Base-by-base conservation (phyloP, 2,329 filamentous ascomycete species). In the Xylaria sp. region DNA sequence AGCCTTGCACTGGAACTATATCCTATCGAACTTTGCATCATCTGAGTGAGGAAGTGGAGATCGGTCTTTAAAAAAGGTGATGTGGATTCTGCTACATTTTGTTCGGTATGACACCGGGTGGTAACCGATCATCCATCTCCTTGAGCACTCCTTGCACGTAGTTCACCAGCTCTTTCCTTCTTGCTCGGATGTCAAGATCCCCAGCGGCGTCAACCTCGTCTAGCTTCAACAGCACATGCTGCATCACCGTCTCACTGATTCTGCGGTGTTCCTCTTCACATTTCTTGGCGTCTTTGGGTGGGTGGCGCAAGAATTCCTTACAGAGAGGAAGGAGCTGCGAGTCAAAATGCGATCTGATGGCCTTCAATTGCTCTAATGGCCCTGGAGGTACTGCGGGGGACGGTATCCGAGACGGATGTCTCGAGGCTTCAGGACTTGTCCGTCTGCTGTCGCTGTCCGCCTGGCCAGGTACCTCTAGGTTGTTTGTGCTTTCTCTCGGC, bases 161-260 rank as follows among this genome's bases (percentile, higher is more conserved):
- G 74, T 84, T 87, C n/a, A 95, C 91, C 59, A 94, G 79, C 66
- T 90, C 90, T 81, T 92, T 94, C 75, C 93, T 83, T 77, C 83
- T 87, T 13, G 84, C 80, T 69, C 92, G 84, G 30, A 91, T 88
- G 13, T 90, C 88, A 10, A 82, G 78, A 71, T 92, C 88, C 5
- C 91, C 91, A 56, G 91, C 90, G 0, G 90, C 90, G 72, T 95
- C 91, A 2, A 95, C 88, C 25, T 86, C 89, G 77, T 96, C 93
- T 45, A 93, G 79, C 81, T 94, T 95, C 71, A 96, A 80, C 43
- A 95, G 76, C 2, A 94, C 88, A 73, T 94, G 91, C 69, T 90
- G 88, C 83, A 96, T 83, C 45, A 94, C 86, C 4, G 90, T 92
- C 82, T 96, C 93, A 4, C 88, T 90, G 20, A 96, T 79, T 76